Conservation (phyloP, 371 early-diverging fungal species). For the Mortierella sp. region DNA sequence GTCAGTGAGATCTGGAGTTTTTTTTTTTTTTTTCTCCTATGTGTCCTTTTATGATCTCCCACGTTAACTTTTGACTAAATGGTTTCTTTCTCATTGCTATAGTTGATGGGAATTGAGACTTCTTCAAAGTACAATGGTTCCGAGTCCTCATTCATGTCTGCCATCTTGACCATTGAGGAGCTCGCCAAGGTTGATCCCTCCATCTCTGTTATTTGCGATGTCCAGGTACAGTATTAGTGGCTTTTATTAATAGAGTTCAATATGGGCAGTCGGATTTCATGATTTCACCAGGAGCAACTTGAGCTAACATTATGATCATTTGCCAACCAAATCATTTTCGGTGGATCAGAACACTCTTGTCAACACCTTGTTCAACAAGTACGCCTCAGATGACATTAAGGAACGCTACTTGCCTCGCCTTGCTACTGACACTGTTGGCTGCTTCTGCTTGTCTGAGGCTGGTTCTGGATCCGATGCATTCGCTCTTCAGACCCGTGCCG, state of each 20-base stretch:
- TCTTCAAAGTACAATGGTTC: conserved; percentile 86
- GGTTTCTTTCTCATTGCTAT: background rate
- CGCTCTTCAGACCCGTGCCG: conserved; percentile 93
- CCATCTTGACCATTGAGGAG: conserved; percentile 95
- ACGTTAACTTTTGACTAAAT: conserved; percentile 15
- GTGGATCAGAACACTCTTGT: conserved; percentile 90
- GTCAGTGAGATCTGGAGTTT: conserved; percentile 38
- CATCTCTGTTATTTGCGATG: conserved; percentile 93
- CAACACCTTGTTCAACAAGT: conserved; percentile 93
- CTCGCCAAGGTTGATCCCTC: conserved; percentile 97
- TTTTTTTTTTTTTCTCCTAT: background rate
- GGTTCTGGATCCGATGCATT: conserved; percentile 97
- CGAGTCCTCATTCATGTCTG: conserved; percentile 92
- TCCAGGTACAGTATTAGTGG: conserved; percentile 73
- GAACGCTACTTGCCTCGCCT: conserved; percentile 87
- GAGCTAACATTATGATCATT: background rate
- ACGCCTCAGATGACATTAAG: conserved; percentile 82
- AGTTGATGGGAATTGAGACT: conserved; percentile 98
- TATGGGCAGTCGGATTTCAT: too few relatives aligned
- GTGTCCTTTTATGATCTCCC: conserved; percentile 2
- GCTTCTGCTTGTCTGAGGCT: conserved; percentile 96
- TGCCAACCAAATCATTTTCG: too few relatives aligned
- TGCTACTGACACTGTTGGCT: conserved; percentile 90
- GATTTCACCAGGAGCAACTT: background rate
- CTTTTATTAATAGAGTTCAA: background rate